phyloP scores from a whole-genome alignment of 1,284 basidiomycete species.

The Cystobasidium sp. region DNA sequence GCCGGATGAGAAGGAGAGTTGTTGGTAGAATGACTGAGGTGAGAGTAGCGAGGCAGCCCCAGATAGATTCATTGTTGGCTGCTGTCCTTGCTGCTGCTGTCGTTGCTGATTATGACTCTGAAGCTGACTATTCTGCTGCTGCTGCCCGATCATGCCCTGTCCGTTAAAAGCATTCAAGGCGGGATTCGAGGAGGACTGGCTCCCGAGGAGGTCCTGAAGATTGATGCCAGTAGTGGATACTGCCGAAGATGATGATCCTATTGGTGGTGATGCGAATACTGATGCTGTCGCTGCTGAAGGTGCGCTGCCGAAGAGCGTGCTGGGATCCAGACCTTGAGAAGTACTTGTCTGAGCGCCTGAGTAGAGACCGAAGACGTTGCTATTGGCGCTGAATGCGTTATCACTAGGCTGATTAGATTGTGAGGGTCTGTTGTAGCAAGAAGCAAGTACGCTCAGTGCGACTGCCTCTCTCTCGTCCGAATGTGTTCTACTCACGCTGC shows the following conservation, averaged over 20 bases:
- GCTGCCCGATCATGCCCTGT: constrained; percentile 6
- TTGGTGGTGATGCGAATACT: not conserved
- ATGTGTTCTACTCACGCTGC: not conserved
- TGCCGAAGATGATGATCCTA: not conserved
- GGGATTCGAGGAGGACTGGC: not conserved
- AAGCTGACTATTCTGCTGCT: constrained; percentile 14
- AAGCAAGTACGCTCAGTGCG: not conserved
- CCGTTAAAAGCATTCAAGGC: not conserved
- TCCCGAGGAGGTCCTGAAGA: constrained; percentile 18
- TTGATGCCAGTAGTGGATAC: constrained; percentile 20
- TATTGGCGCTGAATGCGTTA: not conserved
- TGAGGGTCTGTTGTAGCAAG: not conserved
- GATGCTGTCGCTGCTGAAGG: not conserved
- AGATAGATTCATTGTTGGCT: not conserved
- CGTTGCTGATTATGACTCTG: constrained; percentile 4
- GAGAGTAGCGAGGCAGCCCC: constrained; percentile 19
- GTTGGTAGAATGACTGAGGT: constrained; percentile 30
- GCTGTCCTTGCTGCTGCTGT: constrained; percentile 19
- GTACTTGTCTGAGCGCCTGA: not conserved
- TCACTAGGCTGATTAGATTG: not conserved
- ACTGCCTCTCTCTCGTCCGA: not conserved
- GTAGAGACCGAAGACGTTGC: constrained; percentile 20
- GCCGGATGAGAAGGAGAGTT: constrained; percentile 25
- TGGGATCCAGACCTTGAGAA: constrained; percentile 20
- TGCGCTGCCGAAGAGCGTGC: constrained; percentile 13